Percentiles rank a stretch among this genome's conserved stretches.
Conservation (phyloP, 805 yeast species). For the Candida arabinofermentans region DNA sequence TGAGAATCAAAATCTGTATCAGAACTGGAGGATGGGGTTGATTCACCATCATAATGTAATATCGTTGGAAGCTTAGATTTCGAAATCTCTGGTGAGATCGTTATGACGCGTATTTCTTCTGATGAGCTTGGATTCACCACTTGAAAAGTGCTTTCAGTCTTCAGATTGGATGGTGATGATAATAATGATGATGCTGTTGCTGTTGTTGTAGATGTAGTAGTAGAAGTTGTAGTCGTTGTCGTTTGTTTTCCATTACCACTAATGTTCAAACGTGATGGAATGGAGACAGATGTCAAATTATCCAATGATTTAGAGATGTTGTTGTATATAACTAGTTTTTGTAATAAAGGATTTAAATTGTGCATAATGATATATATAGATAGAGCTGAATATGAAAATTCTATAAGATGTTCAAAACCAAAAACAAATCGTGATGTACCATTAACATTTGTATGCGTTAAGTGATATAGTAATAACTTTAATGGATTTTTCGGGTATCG, state of each 20-base stretch:
- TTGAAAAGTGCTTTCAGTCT: slow-evolving; percentile 2
- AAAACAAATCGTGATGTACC: slow-evolving; percentile 14
- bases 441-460: slow-evolving; percentile 17
- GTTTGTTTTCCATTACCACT: background rate
- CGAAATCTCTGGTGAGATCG: slow-evolving; percentile 15
- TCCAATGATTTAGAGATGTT: slow-evolving; percentile 19
- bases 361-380: slow-evolving; percentile 29
- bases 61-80: slow-evolving; percentile 15
- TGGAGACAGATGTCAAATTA: slow-evolving; percentile 12
- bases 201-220: too few species aligned
- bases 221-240: too few species aligned
- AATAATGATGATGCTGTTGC: background rate
- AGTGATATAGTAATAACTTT: slow-evolving; percentile 17
- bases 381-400: slow-evolving; percentile 25
- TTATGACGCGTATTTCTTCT: slow-evolving; percentile 7
- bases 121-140: slow-evolving; percentile 6
- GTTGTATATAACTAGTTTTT: slow-evolving; percentile 12
- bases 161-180: background rate
- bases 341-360: slow-evolving; percentile 25
- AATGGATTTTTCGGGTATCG: slow-evolving; percentile 21
- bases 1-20: slow-evolving; percentile 2
- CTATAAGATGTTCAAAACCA: slow-evolving; percentile 26
- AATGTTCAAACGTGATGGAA: slow-evolving; percentile 13
- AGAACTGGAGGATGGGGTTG: background rate
- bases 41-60: slow-evolving; percentile 3